Evolutionary conservation across 2,329 filamentous ascomycete genomes (phyloP).

Genomic region (Echinosphaeria canescens): DNA sequence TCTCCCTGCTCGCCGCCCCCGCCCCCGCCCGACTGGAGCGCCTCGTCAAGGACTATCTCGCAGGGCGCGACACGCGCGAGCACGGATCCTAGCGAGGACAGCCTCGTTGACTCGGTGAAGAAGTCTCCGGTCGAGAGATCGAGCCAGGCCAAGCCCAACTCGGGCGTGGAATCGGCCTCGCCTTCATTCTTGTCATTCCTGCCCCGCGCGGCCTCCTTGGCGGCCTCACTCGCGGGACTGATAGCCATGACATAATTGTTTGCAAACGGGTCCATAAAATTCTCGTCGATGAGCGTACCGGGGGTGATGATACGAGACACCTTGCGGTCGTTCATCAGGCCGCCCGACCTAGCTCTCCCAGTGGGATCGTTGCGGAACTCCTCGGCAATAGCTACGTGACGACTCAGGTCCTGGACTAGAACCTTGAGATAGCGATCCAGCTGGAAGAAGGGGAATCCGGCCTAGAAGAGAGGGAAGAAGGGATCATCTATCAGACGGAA

Average conservation of each 20-base stretch:
- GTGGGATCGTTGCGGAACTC: constrained; percentile 62
- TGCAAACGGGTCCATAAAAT: constrained; percentile 83
- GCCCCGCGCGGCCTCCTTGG: constrained; percentile 1
- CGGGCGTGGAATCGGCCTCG: constrained; percentile 9
- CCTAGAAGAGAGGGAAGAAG: constrained; percentile 21
- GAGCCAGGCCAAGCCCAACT: constrained; percentile 73
- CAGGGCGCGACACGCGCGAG: constrained; percentile 65
- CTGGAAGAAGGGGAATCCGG: constrained; percentile 86
- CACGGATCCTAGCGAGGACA: constrained; percentile 54
- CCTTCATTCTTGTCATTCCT: constrained; percentile 1
- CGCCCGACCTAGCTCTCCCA: constrained; percentile 51
- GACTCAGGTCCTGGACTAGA: constrained; percentile 74
- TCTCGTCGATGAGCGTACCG: constrained; percentile 90
- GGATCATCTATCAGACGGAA: constrained; percentile 4
- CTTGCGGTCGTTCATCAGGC: constrained; percentile 62
- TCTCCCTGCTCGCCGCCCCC: too few species aligned
- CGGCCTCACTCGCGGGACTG: constrained; percentile 17
- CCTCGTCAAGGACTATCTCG: constrained; percentile 62
- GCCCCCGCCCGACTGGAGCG: constrained; percentile 31
- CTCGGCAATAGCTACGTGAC: constrained; percentile 85
- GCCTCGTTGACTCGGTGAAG: constrained; percentile 56
- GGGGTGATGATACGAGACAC: constrained; percentile 83
- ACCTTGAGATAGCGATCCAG: constrained; percentile 84
- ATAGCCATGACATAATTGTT: constrained; percentile 87
- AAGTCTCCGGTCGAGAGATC: constrained; percentile 93